Conservation (phyloP, 768 basidiomycete genomes). For the Lyophyllum shimeji region DNA sequence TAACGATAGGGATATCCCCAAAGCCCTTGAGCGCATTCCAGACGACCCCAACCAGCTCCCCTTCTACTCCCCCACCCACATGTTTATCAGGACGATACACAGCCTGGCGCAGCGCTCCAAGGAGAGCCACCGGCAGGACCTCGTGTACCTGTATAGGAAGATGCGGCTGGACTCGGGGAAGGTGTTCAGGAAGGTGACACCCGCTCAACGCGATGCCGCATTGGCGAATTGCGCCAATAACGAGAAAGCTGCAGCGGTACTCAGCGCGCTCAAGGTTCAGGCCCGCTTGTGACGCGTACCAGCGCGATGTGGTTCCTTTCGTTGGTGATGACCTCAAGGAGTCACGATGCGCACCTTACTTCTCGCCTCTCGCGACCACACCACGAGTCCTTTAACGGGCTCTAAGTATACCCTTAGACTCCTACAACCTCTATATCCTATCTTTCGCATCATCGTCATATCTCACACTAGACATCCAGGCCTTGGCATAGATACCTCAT, state of each 20-base stretch:
- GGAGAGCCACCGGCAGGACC: conserved; percentile 11
- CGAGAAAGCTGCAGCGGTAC: conserved; percentile 2
- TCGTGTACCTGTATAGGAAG: conserved; percentile 7
- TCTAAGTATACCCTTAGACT: too few relatives aligned
- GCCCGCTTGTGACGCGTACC: background rate
- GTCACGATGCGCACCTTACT: background rate
- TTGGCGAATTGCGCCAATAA: conserved; percentile 3
- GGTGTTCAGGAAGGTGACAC: conserved; percentile 8
- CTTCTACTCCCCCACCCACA: conserved; percentile 7
- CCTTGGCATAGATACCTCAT: too few relatives aligned
- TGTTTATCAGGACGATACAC: conserved; percentile 11
- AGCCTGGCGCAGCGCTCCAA: background rate
- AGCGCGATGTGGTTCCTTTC: background rate
- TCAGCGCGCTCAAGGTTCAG: background rate
- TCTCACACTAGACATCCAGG: too few relatives aligned
- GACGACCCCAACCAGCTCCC: conserved; percentile 9
- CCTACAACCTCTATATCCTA: too few relatives aligned
- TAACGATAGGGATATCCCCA: conserved; percentile 9
- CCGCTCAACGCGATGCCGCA: conserved; percentile 1
- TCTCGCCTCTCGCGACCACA: too few relatives aligned
- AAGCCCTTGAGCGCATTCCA: background rate
- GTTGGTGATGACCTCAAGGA: background rate
- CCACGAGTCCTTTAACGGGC: too few relatives aligned
- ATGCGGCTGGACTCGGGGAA: conserved; percentile 7
- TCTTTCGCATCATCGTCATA: too few relatives aligned